Evolutionary conservation across 805 yeast species (phyloP).

Genomic region (Ogataea nitratoaversa): DNA sequence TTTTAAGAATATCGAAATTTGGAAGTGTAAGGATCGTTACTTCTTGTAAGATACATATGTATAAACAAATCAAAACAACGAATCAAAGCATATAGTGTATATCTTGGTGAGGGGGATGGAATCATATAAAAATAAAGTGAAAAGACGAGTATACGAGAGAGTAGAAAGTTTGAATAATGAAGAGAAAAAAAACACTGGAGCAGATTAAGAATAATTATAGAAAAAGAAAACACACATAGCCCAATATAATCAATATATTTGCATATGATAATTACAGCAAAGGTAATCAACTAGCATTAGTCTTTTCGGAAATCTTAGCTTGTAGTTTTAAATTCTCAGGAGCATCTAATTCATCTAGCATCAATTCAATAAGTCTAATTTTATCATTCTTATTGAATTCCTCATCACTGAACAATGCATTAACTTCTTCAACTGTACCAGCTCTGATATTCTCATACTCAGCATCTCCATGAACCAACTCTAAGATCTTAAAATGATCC

Average conservation of each 20-base stretch:
- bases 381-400: slow-evolving; percentile 51
- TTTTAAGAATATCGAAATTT: too few relatives aligned
- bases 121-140: too few relatives aligned
- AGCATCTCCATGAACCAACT: slow-evolving; percentile 53
- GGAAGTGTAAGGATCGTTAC: too few relatives aligned
- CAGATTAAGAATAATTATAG: too few relatives aligned
- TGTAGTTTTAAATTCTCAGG: slow-evolving; percentile 62
- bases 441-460: slow-evolving; percentile 53
- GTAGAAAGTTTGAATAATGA: too few relatives aligned
- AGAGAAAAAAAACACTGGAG: too few relatives aligned
- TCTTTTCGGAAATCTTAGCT: slow-evolving; percentile 48
- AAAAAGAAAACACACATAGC: neutral
- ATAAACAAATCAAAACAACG: too few relatives aligned
- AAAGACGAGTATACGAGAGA: too few relatives aligned
- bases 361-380: slow-evolving; percentile 63
- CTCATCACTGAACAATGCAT: slow-evolving; percentile 42
- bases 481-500: slow-evolving; percentile 57
- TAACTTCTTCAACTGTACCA: slow-evolving; percentile 54
- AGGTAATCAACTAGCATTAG: slow-evolving; percentile 17
- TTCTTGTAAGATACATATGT: too few relatives aligned
- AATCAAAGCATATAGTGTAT: too few relatives aligned
- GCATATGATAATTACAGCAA: too few relatives aligned
- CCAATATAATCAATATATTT: neutral
- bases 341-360: slow-evolving; percentile 68
- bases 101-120: too few relatives aligned